Evolutionary conservation across 2,329 filamentous ascomycete species (phyloP).

Genomic region (Botrytis elliptica): DNA sequence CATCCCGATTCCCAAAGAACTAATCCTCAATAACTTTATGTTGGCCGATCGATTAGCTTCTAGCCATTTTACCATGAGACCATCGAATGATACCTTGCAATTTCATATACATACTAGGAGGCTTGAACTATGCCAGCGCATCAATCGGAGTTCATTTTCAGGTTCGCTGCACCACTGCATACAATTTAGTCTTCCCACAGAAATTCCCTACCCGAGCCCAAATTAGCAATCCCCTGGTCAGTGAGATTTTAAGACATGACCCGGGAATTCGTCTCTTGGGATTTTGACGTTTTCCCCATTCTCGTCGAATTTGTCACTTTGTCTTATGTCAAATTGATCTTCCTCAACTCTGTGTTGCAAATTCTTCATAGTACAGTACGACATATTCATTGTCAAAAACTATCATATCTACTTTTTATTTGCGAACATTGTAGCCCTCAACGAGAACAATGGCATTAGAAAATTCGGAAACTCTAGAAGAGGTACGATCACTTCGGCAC

Average conservation of each 20-base stretch:
- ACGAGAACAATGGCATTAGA: constrained; percentile 1
- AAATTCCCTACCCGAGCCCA: neutral
- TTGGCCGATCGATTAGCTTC: neutral
- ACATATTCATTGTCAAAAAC: neutral
- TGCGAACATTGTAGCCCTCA: neutral
- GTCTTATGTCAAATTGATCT: neutral
- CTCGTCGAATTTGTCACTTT: constrained; percentile 1
- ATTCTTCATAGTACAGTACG: neutral
- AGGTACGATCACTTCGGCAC: constrained; percentile 10
- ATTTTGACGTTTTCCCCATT: constrained; percentile 14
- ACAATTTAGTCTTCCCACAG: constrained; percentile 8
- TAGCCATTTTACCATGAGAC: neutral
- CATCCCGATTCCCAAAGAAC: neutral
- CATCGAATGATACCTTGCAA: neutral
- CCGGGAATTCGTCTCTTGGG: constrained; percentile 21
- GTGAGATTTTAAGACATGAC: constrained; percentile 22
- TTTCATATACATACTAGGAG: constrained; percentile 4
- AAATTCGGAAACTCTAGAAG: neutral
- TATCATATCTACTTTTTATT: too few relatives aligned
- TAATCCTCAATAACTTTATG: neutral
- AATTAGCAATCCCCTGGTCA: constrained; percentile 4
- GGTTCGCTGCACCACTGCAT: neutral
- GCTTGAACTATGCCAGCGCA: constrained; percentile 13
- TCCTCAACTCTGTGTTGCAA: neutral
- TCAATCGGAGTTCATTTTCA: constrained; percentile 14